Conservation (phyloP, 169 alveolate genomes). For the Plasmodium knowlesi region DNA sequence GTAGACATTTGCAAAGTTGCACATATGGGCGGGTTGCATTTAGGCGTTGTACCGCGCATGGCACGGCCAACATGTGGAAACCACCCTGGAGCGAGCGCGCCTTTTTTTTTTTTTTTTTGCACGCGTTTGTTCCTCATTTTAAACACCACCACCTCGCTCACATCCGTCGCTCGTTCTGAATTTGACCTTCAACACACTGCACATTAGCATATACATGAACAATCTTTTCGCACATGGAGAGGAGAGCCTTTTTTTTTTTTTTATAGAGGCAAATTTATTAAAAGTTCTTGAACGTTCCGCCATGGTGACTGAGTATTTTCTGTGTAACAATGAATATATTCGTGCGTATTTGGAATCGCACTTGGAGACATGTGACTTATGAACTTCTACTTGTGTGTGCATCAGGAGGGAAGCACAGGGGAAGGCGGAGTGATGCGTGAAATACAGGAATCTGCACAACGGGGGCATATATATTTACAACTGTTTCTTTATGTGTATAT, state of each 20-base stretch:
- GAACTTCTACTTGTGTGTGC: not conserved
- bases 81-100: not conserved
- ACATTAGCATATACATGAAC: not conserved
- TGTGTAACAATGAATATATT: not conserved
- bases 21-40: too few relatives aligned
- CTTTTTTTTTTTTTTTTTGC: constrained; percentile 24
- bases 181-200: not conserved
- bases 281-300: not conserved
- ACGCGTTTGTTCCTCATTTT: constrained; percentile 12
- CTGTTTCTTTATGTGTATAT: not conserved
- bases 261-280: not conserved
- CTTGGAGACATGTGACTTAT: not conserved
- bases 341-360: not conserved
- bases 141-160: not conserved
- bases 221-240: not conserved
- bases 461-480: too few relatives aligned
- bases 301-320: not conserved
- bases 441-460: not conserved
- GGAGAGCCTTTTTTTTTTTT: not conserved
- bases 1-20: too few relatives aligned
- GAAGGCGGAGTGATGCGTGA: not conserved
- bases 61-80: not conserved
- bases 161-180: not conserved
- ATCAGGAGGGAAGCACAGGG: not conserved
- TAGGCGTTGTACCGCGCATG: too few relatives aligned